Evolutionary conservation across 2,329 filamentous ascomycete genomes (phyloP).

Genomic region (Penicillium sp.): DNA sequence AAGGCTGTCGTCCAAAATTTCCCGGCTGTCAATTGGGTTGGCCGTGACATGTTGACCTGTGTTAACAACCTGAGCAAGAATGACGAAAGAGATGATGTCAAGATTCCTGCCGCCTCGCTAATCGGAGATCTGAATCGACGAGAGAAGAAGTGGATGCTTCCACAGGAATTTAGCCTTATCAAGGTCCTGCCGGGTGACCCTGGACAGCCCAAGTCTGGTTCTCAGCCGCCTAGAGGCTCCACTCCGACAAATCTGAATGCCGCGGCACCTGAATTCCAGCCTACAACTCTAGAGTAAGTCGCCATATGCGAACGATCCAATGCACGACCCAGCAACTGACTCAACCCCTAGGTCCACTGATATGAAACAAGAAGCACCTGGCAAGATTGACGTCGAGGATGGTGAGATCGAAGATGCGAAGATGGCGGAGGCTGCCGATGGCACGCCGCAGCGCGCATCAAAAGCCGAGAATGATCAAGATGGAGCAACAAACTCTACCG

Average conservation of each 20-base stretch:
- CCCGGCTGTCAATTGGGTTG: slow-evolving; percentile 88
- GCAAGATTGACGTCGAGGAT: slow-evolving; percentile 45
- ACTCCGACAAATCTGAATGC: slow-evolving; percentile 43
- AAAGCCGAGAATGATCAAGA: background rate
- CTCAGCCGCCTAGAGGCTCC: slow-evolving; percentile 24
- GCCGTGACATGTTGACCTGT: slow-evolving; percentile 47
- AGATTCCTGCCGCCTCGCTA: slow-evolving; percentile 51
- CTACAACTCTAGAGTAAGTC: slow-evolving; percentile 36
- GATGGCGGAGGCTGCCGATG: slow-evolving; percentile 36
- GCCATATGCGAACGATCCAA: background rate
- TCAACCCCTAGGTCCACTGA: slow-evolving; percentile 29
- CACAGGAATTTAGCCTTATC: slow-evolving; percentile 47
- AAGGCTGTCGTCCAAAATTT: slow-evolving; percentile 80
- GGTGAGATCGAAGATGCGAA: slow-evolving; percentile 50
- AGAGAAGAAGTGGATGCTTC: slow-evolving; percentile 52
- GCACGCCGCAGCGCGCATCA: slow-evolving; percentile 12
- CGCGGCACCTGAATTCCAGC: slow-evolving; percentile 44
- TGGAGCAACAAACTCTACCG: slow-evolving; percentile 3
- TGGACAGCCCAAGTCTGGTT: slow-evolving; percentile 25
- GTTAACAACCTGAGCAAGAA: slow-evolving; percentile 47
- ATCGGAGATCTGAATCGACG: slow-evolving; percentile 51
- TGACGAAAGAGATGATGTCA: slow-evolving; percentile 51
- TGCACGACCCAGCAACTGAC: slow-evolving; percentile 21
- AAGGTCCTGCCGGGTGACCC: slow-evolving; percentile 17
- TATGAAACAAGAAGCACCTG: slow-evolving; percentile 23